These are phyloP conservation scores for Sphagnum magellanicum DNA, from an alignment of 228 moss, liverwort and hornwort species.

Conservation along the genomic window DNA sequence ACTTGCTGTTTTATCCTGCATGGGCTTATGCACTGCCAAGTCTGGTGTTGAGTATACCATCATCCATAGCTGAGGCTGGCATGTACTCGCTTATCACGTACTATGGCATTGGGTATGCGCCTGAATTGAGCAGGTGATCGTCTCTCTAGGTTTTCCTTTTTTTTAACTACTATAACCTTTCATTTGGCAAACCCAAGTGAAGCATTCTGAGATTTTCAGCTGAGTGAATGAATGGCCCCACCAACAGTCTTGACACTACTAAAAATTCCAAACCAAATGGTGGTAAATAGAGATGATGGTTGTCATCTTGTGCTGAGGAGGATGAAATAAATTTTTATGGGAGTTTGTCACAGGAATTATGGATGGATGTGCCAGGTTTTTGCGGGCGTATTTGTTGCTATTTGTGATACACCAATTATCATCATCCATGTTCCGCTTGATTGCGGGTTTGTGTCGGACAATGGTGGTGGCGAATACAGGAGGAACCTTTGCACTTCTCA, in stretches of 20 bases:
- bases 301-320: too few species aligned
- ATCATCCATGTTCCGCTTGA: slow-evolving; percentile 56
- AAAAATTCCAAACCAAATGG: too few species aligned
- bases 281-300: too few species aligned
- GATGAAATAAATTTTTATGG: too few species aligned
- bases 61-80: slow-evolving; percentile 49
- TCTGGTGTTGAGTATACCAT: slow-evolving; percentile 52
- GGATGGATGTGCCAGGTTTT: slow-evolving; percentile 40
- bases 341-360: too few species aligned
- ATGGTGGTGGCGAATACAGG: slow-evolving; percentile 86
- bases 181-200: too few species aligned
- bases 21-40: slow-evolving; percentile 67
- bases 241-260: too few species aligned
- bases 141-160: too few species aligned
- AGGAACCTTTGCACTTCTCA: slow-evolving; percentile 55
- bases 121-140: slow-evolving; percentile 52
- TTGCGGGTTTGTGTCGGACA: slow-evolving; percentile 65
- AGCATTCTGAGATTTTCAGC: too few species aligned
- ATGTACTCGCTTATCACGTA: slow-evolving; percentile 57
- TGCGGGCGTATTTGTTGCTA: slow-evolving; percentile 51
- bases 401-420: slow-evolving; percentile 72
- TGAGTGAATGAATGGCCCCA: too few species aligned
- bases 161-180: too few species aligned
- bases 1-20: slow-evolving; percentile 64
- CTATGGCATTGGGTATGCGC: slow-evolving; percentile 67